Base-by-base conservation (phyloP, 2,329 filamentous ascomycete species). In the Trichophyton schoenleinii region DNA sequence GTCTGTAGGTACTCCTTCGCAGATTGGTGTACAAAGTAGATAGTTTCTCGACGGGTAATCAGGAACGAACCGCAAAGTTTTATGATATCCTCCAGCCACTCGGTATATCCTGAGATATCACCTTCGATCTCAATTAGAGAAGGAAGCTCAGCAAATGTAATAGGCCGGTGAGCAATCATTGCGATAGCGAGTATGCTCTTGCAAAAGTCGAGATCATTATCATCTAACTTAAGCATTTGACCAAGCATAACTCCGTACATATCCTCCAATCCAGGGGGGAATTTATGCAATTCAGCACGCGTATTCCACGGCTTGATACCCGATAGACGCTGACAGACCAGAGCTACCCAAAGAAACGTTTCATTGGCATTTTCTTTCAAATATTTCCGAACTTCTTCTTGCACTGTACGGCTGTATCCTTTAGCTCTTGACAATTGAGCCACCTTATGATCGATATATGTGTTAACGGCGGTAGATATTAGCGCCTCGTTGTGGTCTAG, bases 281-380 rank as follows among this genome's bases (percentile, higher is more conserved):
- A 63, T 18, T 3, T 46, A n/a, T 48, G 48, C 2, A 74, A 41
- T 61, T 63, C 62, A 18, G 22, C 15, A 1, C 53, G 34, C 38
- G 41, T 44, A 66, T 55, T 62, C 28, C 22, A 22, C 5, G 15
- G 11, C 3, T 20, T 36, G 34, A 18, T 20, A 15, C 59, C 60
- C 62, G 1, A 61, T 41, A 25, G 74, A 69, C 22, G 18, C 60
- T 65, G 66, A 63, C 71, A 75, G 11, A 71, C 70, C 58, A 75
- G 67, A 57, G 70, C 68, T 28, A 75, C 73, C 73, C 71, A 76
- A 11, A 78, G 69, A 57, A 77, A 77, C 2, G 70, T 75, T 59
- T 68, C 69, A 8, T 71, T 66, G 13, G 73, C 44, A 8, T 48
- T 48, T 60, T 15, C 11, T 7, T 20, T 18, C n/a, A 58, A 3